These are phyloP conservation scores for Ceratobasidium sp. DNA, from an alignment of 1,284 basidiomycete species.

Conservation along the genomic window DNA sequence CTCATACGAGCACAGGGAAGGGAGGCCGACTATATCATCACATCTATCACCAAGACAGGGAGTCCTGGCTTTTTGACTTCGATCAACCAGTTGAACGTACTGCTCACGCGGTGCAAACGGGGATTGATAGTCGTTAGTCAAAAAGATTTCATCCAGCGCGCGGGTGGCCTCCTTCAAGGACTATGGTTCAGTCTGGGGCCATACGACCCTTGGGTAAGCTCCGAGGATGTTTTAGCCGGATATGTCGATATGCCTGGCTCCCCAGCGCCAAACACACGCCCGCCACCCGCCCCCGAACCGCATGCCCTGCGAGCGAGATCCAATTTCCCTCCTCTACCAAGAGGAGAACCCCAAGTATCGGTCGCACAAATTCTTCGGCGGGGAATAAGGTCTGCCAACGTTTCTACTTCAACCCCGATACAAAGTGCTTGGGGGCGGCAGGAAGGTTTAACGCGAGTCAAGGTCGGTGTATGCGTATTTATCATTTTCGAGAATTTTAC, in stretches of 20 bases:
- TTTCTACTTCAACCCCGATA: neutral
- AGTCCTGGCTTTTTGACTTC: constrained; percentile 71
- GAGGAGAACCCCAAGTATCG: neutral
- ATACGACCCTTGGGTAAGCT: constrained; percentile 16
- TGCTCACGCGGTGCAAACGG: constrained; percentile 72
- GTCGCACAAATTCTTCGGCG: neutral
- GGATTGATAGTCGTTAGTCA: constrained; percentile 77
- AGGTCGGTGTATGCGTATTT: constrained; percentile 17
- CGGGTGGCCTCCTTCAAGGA: constrained; percentile 24
- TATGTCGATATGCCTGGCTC: constrained; percentile 26
- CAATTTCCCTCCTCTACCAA: constrained; percentile 1
- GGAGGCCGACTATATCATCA: constrained; percentile 56
- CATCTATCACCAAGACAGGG: constrained; percentile 72
- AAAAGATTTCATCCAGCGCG: constrained; percentile 64
- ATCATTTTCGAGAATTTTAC: neutral
- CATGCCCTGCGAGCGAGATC: neutral
- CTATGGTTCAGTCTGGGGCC: constrained; percentile 12
- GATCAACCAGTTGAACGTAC: constrained; percentile 73
- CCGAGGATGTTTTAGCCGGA: constrained; percentile 14
- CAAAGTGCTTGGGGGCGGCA: neutral
- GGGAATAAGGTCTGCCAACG: neutral
- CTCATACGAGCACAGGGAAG: constrained; percentile 42
- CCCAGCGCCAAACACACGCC: constrained; percentile 14
- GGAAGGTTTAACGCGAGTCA: constrained; percentile 4
- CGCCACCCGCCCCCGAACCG: neutral